phyloP scores from a whole-genome alignment of 139 green algal species.

The Yamagishiella unicocca region DNA sequence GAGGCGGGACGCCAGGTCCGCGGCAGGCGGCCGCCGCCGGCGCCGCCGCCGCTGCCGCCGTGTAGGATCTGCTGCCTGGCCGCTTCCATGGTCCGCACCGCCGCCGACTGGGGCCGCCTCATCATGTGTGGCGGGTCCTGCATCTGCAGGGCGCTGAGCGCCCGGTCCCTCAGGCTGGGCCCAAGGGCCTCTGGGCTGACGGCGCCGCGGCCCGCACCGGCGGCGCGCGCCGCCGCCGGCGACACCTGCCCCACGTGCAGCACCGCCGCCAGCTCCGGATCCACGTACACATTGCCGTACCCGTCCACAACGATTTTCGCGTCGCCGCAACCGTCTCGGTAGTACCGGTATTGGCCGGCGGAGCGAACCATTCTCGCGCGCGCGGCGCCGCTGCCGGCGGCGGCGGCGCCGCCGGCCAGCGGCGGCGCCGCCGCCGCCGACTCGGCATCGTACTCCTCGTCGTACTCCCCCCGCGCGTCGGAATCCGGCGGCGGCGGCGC shows the following conservation, averaged over 20 bases:
- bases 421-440: not conserved
- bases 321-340: not conserved
- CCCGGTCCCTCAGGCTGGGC: not conserved
- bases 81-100: not conserved
- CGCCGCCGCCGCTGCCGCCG: not conserved
- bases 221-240: constrained; percentile 3
- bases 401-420: not conserved
- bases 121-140: not conserved
- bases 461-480: too few relatives aligned
- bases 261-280: constrained; percentile 1
- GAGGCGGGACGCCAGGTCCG: not conserved
- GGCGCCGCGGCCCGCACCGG: not conserved
- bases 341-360: not conserved
- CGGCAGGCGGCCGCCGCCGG: too few relatives aligned
- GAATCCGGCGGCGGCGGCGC: too few relatives aligned
- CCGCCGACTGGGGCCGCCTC: constrained; percentile 4
- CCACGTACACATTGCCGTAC: not conserved
- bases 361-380: not conserved
- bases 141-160: not conserved
- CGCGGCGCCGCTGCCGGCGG: not conserved
- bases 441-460: not conserved
- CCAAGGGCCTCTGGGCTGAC: not conserved
- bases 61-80: not conserved
- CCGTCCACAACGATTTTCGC: not conserved
- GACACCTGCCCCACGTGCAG: not conserved